Base-by-base conservation (phyloP, 495 filamentous ascomycete genomes). In the Rostrohypoxylon terebratum region DNA sequence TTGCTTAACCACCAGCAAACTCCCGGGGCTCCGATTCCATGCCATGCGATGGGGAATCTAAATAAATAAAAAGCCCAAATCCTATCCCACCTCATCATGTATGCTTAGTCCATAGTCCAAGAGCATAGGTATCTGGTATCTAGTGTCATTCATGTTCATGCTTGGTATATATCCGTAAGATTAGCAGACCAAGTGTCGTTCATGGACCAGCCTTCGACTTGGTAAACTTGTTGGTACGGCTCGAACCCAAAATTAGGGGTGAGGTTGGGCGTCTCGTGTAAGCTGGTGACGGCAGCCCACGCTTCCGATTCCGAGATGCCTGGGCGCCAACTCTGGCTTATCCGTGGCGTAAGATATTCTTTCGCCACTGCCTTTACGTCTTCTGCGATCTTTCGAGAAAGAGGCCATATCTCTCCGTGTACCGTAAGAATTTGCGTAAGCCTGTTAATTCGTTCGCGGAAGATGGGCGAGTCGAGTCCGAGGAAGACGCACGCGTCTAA, bases 371-470 rank as follows among this genome's bases (percentile, higher is more conserved):
- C 76, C 57, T 84, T 83, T 54, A 92, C 87, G 69, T 91, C 89
- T 28, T 84, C 84, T 71, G 91, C 85, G 45, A 90, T 87, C 20
- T 81, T 82, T 25, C 83, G 82, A 1, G 90, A 90, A 28, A 92
- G 86, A 1, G 87, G 84, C 91, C 91, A 94, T 4, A 87, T 87
- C 33, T 86, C 84, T 10, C 84, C 87, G 16, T 92, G 80, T 0
- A 84, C 83, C 67, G 88, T 90, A 70, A 94, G 86, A 0, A 87
- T 88, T 33, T 90, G 90, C 33, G 92, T 86, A 45, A 89, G 89
- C 13, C 92, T 82, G 3, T 85, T 84, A 16, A 92, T 88, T 20
- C 85, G 85, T 72, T 90, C 90, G 44, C 89, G 89, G 50, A 87
- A 87, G 6, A 84, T 81, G 47, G 87, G 87, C 18, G 85, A 89